Base-by-base conservation (phyloP, 1,139 yeast genomes). In the Geotrichum fermentans region DNA sequence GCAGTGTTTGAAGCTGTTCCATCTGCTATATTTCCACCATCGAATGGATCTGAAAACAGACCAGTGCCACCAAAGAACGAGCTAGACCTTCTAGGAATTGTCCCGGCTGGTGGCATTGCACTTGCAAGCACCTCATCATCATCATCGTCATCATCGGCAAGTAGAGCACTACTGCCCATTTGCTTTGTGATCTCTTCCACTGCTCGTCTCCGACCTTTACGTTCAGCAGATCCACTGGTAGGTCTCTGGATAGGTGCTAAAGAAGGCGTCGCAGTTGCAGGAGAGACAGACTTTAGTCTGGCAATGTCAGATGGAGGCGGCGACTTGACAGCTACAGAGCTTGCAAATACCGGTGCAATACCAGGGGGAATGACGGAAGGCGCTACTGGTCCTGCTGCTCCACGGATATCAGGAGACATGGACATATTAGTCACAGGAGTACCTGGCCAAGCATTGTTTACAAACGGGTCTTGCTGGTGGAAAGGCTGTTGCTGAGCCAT, bases 101-200 rank as follows among this genome's bases (percentile, higher is more conserved):
- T 20, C 2, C 40, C 46, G 11, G 40, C 32, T 4, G 30, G 51
- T 3, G 20, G 40, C 13, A 45, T 39, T 20, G 29, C 45, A 20
- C 24, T 40, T 8, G 22, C 17, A 11, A 34, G 40, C 7, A 43
- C 28, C 22, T 32, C 17, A 10, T 49, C 49, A 35, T 50, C 55
- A 36, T 45, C 51, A 24, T 56, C 57, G 14, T 58, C 58, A 32
- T 58, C 59, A 40, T 57, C 62, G 2, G 52, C 58, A 13, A 55
- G 41, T 21, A 59, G 48, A 16, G 58, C 54, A 17, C 56, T 49
- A 17, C 58, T 53, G 8, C 61, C 61, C 54, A 60, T 54, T 24
- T 57, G 55, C n/a, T 61, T 53, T 24, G 55, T 53, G 28, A 56
- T 43, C 44, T 57, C 60, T 17, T 54, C 54, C 11, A 56, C 55